Evolutionary conservation across 73 alveolate species (phyloP), one percentile per base, ranked within the genome.

Genomic region (Paramecium tetraurelia): DNA sequence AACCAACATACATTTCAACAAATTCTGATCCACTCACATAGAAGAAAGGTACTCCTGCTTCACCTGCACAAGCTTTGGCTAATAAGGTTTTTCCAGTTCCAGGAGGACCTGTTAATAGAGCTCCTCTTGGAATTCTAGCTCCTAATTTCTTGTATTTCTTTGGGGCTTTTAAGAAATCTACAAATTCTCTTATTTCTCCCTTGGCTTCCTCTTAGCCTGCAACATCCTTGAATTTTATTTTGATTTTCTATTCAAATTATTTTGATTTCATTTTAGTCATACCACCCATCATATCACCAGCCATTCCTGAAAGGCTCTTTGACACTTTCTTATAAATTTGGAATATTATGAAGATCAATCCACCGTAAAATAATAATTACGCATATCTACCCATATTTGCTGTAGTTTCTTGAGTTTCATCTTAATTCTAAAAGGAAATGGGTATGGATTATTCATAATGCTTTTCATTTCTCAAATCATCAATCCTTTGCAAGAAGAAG

Each of bases 171-270:
- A 98, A 88, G 97, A 97, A 97, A 83, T 96, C 99, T 20, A 97
- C 99, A 92, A 98, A 96, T 92, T 98, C 99, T 93, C 84, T 94
- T 33, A 98, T 76, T 86, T 98, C 99, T 77, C 89, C 89, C 92
- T 97, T 97, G 29, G 99, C 99, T 35, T 97, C 99, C 7, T 98
- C 99, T 84, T 96, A 95, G 6, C 99, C 99, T 41, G 99, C 99
- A 8, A 97, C 99, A 92, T 97, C 95, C 24, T 86, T 58, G 50
- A 96, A 96, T 46, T 68, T 69, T 57, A 76, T 84, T 27, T 85
- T 93, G 5, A 92, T 89, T 80, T 95, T 96, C 6, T 63, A 63
- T 48, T 92, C 95, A 80, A 84, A 80, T 72, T 72, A 38, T 38
- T 72, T 72, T 4, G 86, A 72, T 72, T 72, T 72, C 57, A 72